These are phyloP conservation scores for Anthoceros angustus DNA, from an alignment of 225 moss, liverwort and hornwort genomes.

Conservation along the genomic window DNA sequence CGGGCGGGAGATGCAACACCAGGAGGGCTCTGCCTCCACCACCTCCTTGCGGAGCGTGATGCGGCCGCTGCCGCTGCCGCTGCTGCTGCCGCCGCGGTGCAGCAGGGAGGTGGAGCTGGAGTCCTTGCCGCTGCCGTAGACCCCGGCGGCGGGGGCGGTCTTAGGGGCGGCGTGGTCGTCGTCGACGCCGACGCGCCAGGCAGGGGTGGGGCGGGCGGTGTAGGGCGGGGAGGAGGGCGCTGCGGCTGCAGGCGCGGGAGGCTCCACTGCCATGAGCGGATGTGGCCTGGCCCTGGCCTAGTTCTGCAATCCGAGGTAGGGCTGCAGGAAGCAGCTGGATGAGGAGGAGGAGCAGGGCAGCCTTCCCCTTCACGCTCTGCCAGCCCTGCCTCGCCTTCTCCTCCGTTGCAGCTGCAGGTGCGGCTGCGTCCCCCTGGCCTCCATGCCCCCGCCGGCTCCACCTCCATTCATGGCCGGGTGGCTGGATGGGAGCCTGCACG, in stretches of 20 bases:
- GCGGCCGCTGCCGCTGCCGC: background rate
- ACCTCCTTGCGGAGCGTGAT: background rate
- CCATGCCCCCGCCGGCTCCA: too few relatives aligned
- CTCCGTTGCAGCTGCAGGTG: too few relatives aligned
- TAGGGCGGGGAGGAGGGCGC: background rate
- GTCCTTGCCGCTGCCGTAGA: background rate
- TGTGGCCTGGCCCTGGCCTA: too few relatives aligned
- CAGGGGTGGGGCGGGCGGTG: background rate
- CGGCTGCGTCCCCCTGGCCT: too few relatives aligned
- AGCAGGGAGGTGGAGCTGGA: background rate
- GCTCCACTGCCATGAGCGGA: slow-evolving; percentile 5
- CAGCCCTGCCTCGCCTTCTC: too few relatives aligned
- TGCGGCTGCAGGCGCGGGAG: background rate
- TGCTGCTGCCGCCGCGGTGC: background rate
- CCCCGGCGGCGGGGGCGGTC: background rate
- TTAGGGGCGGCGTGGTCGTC: too few relatives aligned
- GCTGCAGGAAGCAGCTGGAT: too few relatives aligned
- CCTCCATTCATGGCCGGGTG: too few relatives aligned
- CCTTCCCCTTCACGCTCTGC: too few relatives aligned
- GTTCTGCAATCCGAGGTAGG: too few relatives aligned
- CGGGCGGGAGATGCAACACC: slow-evolving; percentile 4
- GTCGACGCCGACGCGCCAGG: background rate
- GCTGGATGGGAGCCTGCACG: too few relatives aligned
- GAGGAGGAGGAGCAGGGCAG: too few relatives aligned
- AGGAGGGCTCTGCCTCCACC: slow-evolving; percentile 1